Conservation (phyloP, 2,329 filamentous ascomycete genomes). For the Aspergillus calidoustus region DNA sequence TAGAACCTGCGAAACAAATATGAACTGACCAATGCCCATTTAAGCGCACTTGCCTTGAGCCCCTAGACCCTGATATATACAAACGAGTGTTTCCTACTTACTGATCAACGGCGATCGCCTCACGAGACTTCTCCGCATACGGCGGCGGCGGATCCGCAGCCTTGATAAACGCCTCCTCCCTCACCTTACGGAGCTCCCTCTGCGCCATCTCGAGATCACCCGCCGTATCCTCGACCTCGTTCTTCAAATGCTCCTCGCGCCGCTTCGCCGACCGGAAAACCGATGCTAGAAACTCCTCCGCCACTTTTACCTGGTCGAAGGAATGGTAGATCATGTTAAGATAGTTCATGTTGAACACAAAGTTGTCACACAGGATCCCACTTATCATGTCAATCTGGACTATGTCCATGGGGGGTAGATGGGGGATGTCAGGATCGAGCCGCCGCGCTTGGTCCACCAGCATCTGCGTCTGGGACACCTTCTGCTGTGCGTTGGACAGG, state of each 20-base stretch:
- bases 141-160: slow-evolving; percentile 12
- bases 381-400: slow-evolving; percentile 8
- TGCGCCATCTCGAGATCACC: background rate
- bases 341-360: background rate
- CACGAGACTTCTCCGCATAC: background rate
- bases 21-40: too few species aligned
- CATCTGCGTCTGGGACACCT: slow-evolving; percentile 13
- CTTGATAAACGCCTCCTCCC: slow-evolving; percentile 9
- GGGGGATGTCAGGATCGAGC: background rate
- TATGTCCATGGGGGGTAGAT: slow-evolving; percentile 4
- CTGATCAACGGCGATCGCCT: too few species aligned
- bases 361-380: slow-evolving; percentile 4
- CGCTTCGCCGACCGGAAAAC: background rate
- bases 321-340: slow-evolving; percentile 3
- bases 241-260: background rate
- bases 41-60: too few species aligned
- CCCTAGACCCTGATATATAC: too few species aligned
- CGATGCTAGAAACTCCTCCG: background rate
- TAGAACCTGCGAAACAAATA: too few species aligned
- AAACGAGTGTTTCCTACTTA: too few species aligned
- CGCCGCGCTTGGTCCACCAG: slow-evolving; percentile 1
- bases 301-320: background rate
- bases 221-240: background rate
- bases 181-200: background rate
- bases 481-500: slow-evolving; percentile 7